Evolutionary conservation across 2,329 filamentous ascomycete species (phyloP).

Genomic region (Venturia nashicola): DNA sequence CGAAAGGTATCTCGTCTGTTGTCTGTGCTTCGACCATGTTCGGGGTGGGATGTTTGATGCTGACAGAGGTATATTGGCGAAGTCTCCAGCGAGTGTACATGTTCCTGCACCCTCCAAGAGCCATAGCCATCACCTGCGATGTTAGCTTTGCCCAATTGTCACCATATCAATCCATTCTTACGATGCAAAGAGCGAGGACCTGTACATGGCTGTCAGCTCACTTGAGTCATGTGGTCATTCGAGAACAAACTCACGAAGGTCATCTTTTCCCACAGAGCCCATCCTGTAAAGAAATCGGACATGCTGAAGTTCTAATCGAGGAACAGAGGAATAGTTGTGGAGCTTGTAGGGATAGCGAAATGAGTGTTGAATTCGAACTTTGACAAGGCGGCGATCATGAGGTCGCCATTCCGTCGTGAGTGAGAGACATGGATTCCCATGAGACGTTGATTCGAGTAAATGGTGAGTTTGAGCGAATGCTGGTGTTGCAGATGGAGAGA

Average conservation of each 20-base stretch:
- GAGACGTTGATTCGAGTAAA: not conserved
- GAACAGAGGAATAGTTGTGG: conserved; percentile 14
- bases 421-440: not conserved
- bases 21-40: conserved; percentile 55
- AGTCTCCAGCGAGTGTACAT: conserved; percentile 28
- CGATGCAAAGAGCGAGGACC: conserved; percentile 4
- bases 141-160: not conserved
- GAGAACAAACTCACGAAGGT: conserved; percentile 50
- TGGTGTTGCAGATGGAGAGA: not conserved
- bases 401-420: not conserved
- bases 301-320: not conserved
- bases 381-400: not conserved
- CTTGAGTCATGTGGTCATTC: not conserved
- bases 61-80: conserved; percentile 29
- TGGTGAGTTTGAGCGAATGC: not conserved
- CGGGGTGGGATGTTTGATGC: conserved; percentile 33
- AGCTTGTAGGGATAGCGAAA: conserved; percentile 10
- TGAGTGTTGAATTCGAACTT: not conserved
- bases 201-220: conserved; percentile 17
- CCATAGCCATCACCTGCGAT: conserved; percentile 48
- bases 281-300: conserved; percentile 36
- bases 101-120: conserved; percentile 56
- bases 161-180: not conserved
- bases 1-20: conserved; percentile 67
- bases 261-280: conserved; percentile 82